Percentiles rank a stretch among this genome's conserved stretches.
These are phyloP conservation scores for Pyronema domesticum DNA, from an alignment of 495 filamentous ascomycete genomes.

Conservation along the genomic window DNA sequence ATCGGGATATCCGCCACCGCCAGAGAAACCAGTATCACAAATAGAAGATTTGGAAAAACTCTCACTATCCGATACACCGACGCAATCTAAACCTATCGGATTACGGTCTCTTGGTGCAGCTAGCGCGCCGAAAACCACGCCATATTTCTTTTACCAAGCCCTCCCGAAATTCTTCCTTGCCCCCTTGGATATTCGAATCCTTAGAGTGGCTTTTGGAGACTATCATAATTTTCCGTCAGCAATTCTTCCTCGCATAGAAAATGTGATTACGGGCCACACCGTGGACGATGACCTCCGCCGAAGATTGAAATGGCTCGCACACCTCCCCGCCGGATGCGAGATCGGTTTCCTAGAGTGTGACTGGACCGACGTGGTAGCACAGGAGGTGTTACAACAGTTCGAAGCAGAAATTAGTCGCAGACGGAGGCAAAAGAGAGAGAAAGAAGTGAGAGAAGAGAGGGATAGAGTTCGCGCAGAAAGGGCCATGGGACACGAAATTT, in stretches of 20 bases:
- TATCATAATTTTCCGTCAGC: conserved; percentile 75
- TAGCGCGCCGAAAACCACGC: conserved; percentile 22
- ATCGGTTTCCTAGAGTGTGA: conserved; percentile 91
- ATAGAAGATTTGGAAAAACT: conserved; percentile 19
- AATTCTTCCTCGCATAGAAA: conserved; percentile 77
- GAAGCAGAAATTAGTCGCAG: conserved; percentile 57
- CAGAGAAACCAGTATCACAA: conserved; percentile 1
- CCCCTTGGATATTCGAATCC: conserved; percentile 83
- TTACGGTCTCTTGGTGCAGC: not conserved
- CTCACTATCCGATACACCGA: conserved; percentile 26
- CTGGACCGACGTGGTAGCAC: conserved; percentile 76
- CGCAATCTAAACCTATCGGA: not conserved
- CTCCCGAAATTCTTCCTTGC: conserved; percentile 84
- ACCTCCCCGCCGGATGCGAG: conserved; percentile 83
- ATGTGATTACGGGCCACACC: conserved; percentile 75
- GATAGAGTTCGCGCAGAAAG: conserved; percentile 72
- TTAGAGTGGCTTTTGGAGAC: conserved; percentile 73
- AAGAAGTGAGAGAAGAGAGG: conserved; percentile 76
- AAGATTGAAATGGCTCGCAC: conserved; percentile 74
- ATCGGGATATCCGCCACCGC: conserved; percentile 13
- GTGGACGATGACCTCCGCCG: conserved; percentile 79
- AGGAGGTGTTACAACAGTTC: conserved; percentile 59
- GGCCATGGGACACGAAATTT: conserved; percentile 40
- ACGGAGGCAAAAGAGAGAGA: conserved; percentile 64
- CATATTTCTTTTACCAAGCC: conserved; percentile 80